A percentile compares a stretch with the other conserved stretches of the same genome.
These are phyloP conservation scores for Hyaloperonospora arabidopsidis DNA, from an alignment of 352 stramenopile genomes.

Conservation along the genomic window DNA sequence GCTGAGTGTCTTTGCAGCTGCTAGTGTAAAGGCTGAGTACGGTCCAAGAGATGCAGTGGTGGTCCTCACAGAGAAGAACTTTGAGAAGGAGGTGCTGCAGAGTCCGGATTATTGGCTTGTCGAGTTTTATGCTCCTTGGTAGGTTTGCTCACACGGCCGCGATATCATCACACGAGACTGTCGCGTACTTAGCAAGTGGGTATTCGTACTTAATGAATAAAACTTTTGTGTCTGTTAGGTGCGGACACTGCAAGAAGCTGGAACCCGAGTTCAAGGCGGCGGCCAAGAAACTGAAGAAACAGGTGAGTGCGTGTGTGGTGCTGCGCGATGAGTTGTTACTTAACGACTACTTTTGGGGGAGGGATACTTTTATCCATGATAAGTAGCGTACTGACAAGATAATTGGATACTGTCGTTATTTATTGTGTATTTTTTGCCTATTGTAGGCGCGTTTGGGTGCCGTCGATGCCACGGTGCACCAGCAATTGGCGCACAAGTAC, in stretches of 20 bases:
- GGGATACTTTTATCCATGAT: too few species aligned
- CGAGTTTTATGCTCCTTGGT: slow-evolving; percentile 91
- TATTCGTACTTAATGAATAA: not conserved
- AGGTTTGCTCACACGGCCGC: not conserved
- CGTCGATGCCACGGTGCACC: slow-evolving; percentile 57
- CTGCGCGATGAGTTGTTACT: not conserved
- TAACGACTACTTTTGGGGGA: too few species aligned
- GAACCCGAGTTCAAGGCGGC: slow-evolving; percentile 85
- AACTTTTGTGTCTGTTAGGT: slow-evolving; percentile 29
- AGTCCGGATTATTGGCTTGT: slow-evolving; percentile 86
- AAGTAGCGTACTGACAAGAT: too few species aligned
- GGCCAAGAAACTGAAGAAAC: slow-evolving; percentile 78
- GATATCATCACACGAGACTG: too few species aligned
- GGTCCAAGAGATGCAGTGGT: slow-evolving; percentile 48
- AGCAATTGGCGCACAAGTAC: slow-evolving; percentile 66
- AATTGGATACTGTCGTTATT: too few species aligned
- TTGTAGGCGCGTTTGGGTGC: slow-evolving; percentile 55
- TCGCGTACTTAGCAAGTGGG: too few species aligned
- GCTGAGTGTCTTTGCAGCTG: slow-evolving; percentile 10
- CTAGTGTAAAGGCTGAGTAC: slow-evolving; percentile 32
- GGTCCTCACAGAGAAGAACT: slow-evolving; percentile 76
- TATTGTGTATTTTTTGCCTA: slow-evolving; percentile 8
- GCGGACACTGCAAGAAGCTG: slow-evolving; percentile 87
- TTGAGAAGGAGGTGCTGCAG: slow-evolving; percentile 74
- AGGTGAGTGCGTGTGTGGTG: slow-evolving; percentile 31